phyloP scores from a whole-genome alignment of 192 early-diverging fungal species.

The Jimgerdemannia flammicorona region DNA sequence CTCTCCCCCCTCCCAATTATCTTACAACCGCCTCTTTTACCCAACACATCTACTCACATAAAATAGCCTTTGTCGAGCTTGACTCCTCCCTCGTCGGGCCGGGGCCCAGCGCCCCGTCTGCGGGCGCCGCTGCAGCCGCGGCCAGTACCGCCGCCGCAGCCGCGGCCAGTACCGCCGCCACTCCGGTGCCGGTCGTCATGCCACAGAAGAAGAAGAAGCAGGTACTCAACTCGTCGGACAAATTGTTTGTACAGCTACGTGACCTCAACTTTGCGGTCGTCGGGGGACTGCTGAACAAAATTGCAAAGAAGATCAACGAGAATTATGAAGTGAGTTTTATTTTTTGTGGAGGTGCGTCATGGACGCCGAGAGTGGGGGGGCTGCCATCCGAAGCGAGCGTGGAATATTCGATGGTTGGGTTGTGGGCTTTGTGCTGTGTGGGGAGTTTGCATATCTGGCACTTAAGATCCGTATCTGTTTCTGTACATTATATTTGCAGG shows the following conservation, averaged over 20 bases:
- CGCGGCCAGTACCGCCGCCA: constrained; percentile 7
- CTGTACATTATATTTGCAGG: constrained; percentile 17
- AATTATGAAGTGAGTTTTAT: constrained; percentile 59
- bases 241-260: constrained; percentile 75
- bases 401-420: too few relatives aligned
- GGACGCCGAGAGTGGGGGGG: background rate
- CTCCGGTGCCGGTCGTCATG: constrained; percentile 23
- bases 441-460: background rate
- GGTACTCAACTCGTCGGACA: constrained; percentile 76
- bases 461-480: constrained; percentile 9
- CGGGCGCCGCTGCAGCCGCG: constrained; percentile 18
- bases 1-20: background rate
- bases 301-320: constrained; percentile 81
- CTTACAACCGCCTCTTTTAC: too few relatives aligned
- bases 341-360: constrained; percentile 24
- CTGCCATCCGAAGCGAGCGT: background rate
- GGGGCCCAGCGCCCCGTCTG: constrained; percentile 1
- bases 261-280: constrained; percentile 93
- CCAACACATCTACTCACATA: background rate
- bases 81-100: constrained; percentile 57
- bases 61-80: constrained; percentile 70
- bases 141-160: constrained; percentile 12
- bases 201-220: constrained; percentile 65
- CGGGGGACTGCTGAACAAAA: constrained; percentile 73
- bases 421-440: too few relatives aligned